phyloP scores from a whole-genome alignment of 345 rosid genomes.

The Brassica rapa region DNA sequence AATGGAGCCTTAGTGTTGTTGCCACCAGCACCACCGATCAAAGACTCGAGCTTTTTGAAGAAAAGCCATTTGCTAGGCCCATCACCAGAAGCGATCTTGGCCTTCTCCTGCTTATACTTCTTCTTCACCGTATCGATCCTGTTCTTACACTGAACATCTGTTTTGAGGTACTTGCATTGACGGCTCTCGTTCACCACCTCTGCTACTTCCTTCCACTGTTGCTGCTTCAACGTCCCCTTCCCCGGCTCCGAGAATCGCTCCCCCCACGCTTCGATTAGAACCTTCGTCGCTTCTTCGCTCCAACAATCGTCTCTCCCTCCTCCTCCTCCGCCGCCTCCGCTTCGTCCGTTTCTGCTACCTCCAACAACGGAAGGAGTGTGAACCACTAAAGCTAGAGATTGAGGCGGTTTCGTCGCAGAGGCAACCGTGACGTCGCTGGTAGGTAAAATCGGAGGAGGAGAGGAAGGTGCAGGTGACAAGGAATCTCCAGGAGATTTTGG shows the following conservation, averaged over 20 bases:
- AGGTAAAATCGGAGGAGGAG: conserved; percentile 34
- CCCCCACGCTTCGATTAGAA: conserved; percentile 90
- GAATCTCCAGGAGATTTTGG: conserved; percentile 40
- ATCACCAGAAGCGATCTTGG: conserved; percentile 58
- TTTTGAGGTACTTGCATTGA: conserved; percentile 61
- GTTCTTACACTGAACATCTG: conserved; percentile 94
- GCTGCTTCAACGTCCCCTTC: conserved; percentile 89
- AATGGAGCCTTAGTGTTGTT: conserved; percentile 42
- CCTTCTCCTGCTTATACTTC: conserved; percentile 87
- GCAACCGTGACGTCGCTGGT: conserved; percentile 47
- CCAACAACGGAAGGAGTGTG: conserved; percentile 31
- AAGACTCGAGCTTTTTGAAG: conserved; percentile 61
- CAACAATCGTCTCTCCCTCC: conserved; percentile 92
- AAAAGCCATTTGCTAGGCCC: conserved; percentile 76
- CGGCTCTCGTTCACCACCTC: conserved; percentile 78
- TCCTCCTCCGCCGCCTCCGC: conserved; percentile 58
- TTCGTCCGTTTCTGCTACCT: conserved; percentile 40
- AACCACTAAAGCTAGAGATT: conserved; percentile 42
- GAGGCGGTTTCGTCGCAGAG: conserved; percentile 38
- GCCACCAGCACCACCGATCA: conserved; percentile 43
- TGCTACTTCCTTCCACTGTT: conserved; percentile 95
- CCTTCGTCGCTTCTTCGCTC: conserved; percentile 87
- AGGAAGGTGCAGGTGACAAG: conserved; percentile 42
- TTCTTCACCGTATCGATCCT: conserved; percentile 95
- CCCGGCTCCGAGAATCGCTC: conserved; percentile 81